Base-by-base conservation (phyloP, 1,284 basidiomycete genomes). In the Porodaedalea pini region DNA sequence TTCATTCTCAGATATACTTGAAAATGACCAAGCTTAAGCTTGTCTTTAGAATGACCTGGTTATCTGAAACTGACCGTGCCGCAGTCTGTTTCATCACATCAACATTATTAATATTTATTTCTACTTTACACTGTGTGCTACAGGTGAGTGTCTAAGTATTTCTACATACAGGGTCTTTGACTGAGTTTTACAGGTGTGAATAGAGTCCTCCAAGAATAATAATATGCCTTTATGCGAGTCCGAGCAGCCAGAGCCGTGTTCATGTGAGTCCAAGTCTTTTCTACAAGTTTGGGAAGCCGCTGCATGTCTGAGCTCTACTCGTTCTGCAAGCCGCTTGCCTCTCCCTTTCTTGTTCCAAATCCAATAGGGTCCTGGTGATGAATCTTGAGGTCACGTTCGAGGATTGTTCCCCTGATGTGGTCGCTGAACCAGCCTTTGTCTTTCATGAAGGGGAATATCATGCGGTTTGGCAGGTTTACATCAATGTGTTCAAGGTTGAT, bases 371-470 rank as follows among this genome's bases (percentile, higher is more conserved):
- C 52, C 41, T 23, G 13, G 4, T 23, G 32, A 5, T 13, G 13
- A n/a, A 27, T 41, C 8, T 13, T 23, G 13, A 29, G 19, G 10
- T 39, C 10, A 8, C 19, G 10, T 17, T 40, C 39, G 7, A 10
- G 8, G 5, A 17, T 17, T 40, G 39, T 13, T 40, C 39, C 39
- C 5, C 10, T 5, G n/a, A 53, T 31, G 37, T 40, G 15, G 6
- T 6, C 21, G 11, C 4, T 4, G 25, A 23, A 45, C 52, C 52
- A 54, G 32, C n/a, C 8, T 2, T 54, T 29, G 40, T 47, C 29
- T 27, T 27, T 19, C 52, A 54, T 54, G 17, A 44, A 54, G n/a
- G 52, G 52, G 31, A 45, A 54, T 17, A 43, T 25, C 10, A 4
- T 11, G 3, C n/a, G 7, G 8, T 21, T n/a, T 10, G 52, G 52